Conservation (phyloP, 2,329 filamentous ascomycete genomes). For the Nakataea oryzae region DNA sequence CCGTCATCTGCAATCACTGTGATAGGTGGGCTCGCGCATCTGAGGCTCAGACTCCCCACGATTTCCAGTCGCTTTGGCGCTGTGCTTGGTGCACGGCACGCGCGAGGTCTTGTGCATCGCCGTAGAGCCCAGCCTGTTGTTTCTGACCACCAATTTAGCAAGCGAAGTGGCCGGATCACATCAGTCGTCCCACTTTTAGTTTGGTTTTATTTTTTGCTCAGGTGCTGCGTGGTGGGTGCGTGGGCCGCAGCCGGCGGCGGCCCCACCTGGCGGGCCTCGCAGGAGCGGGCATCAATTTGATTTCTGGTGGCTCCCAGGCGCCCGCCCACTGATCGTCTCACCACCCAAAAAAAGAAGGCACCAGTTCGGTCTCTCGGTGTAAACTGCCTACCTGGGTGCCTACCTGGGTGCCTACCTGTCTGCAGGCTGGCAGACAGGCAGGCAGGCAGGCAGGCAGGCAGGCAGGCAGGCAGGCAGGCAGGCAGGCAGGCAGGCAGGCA, state of each 20-base stretch:
- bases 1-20: neutral
- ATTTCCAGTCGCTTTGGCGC: neutral
- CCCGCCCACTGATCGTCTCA: neutral
- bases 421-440: no score
- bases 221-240: neutral
- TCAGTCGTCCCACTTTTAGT: neutral
- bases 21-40: neutral
- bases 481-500: no score
- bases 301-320: neutral
- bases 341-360: neutral
- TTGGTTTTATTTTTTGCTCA: no score
- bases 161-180: neutral
- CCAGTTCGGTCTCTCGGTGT: no score
- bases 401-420: no score
- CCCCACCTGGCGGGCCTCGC: neutral
- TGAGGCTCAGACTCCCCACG: neutral
- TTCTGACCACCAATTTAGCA: neutral
- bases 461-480: no score
- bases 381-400: no score
- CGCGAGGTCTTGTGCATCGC: neutral
- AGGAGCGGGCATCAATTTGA: neutral
- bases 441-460: no score
- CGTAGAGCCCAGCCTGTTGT: neutral
- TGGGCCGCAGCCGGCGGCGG: no score
- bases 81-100: neutral